Base-by-base conservation (phyloP, 192 early-diverging fungal genomes). In the Jimgerdemannia flammicorona region DNA sequence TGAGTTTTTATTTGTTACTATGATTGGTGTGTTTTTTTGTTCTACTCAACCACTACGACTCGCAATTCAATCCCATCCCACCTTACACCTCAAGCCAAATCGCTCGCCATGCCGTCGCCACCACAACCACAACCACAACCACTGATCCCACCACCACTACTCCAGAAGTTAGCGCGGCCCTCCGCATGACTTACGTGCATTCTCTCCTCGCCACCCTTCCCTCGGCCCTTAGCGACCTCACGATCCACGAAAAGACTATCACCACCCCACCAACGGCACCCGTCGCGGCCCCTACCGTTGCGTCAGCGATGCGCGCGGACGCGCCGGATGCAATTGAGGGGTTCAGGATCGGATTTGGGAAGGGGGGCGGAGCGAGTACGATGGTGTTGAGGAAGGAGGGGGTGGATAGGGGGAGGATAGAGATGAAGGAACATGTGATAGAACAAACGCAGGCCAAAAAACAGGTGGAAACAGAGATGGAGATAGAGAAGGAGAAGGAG, bases 161-260 rank as follows among this genome's bases (percentile, higher is more conserved):
- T 3, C 49, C 72, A 40, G 64, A 75, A 64, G 49, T 43, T 41
- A 67, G 64, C 7, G 63, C 70, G 43, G 64, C 6, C 40, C 40
- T 71, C 29, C 69, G 49, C 19, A 54, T 20, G 14, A 66, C 9
- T 3, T 80, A 80, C 77, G 70, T 80, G 6, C 71, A 77, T 29
- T 43, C 54, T 10, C 43, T 80, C 44, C 20, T 77, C 40, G 59
- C 72, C 67, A 44, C 64, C 6, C 64, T 80, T 11, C 70, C 75
- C 9, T 73, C 79, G 42, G 75, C 75, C 39, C 75, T 72, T 40
- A 44, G 49, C 4, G 70, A 49, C 41, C 7, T 78, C 39, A 69
- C 44, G 2, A 78, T 78, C 39, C 67, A 74, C 19, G 77, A 78
- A 67, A 20, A 41, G 19, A 14, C 6, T 6, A 14, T 59, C 49